These are phyloP conservation scores for Aspergillus pseudoterreus DNA, from an alignment of 2,329 filamentous ascomycete genomes.

Conservation along the genomic window DNA sequence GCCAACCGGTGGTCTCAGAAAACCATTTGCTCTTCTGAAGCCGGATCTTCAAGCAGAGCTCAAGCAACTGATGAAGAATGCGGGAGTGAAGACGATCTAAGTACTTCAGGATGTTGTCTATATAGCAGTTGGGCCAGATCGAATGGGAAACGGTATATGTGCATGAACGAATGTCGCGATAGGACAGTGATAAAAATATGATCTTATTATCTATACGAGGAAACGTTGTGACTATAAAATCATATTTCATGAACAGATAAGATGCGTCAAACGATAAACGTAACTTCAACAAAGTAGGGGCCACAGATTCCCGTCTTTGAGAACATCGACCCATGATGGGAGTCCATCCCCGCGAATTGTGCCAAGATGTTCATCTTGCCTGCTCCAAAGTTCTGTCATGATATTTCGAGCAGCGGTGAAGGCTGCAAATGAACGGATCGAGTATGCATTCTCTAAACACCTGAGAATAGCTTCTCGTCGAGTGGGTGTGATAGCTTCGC, in stretches of 20 bases:
- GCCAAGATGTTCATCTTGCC: constrained; percentile 23
- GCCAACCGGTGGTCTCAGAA: constrained; percentile 47
- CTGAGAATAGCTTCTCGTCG: constrained; percentile 19
- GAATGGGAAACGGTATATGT: too few species aligned
- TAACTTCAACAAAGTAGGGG: constrained; percentile 23
- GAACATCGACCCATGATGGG: constrained; percentile 28
- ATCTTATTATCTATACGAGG: background rate
- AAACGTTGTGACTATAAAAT: background rate
- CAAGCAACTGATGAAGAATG: constrained; percentile 34
- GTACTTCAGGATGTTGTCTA: background rate
- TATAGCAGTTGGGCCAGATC: background rate
- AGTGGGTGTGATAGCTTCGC: constrained; percentile 28
- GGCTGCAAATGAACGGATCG: constrained; percentile 20
- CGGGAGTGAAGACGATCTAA: constrained; percentile 35
- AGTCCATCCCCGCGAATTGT: constrained; percentile 19
- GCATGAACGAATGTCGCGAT: background rate
- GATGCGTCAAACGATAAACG: background rate
- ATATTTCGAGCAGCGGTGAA: constrained; percentile 24
- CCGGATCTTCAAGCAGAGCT: constrained; percentile 33
- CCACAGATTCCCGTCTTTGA: constrained; percentile 23
- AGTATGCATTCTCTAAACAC: constrained; percentile 24
- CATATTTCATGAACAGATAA: background rate
- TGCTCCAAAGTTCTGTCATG: constrained; percentile 26
- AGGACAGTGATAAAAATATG: background rate
- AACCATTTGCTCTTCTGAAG: constrained; percentile 45